These are phyloP conservation scores for Candolleomyces efflorescens DNA, from an alignment of 768 basidiomycete genomes.

Conservation along the genomic window DNA sequence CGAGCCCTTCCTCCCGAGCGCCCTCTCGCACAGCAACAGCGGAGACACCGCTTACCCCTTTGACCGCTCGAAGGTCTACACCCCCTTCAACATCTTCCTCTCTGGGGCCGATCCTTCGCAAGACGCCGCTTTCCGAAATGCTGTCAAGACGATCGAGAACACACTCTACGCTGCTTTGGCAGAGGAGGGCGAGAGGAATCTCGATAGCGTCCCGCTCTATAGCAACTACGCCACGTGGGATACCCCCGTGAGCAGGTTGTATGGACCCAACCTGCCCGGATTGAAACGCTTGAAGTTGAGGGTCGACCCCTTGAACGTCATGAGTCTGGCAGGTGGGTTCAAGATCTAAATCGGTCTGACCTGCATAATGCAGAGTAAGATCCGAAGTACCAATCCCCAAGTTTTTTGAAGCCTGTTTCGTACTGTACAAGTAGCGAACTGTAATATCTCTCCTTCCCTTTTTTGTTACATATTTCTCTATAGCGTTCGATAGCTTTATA, in stretches of 20 bases:
- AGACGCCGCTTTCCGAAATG: constrained; percentile 27
- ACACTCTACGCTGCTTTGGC: not conserved
- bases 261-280: constrained; percentile 41
- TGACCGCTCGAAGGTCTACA: constrained; percentile 15
- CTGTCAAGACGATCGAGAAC: constrained; percentile 25
- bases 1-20: constrained; percentile 29
- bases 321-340: constrained; percentile 62
- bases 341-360: constrained; percentile 34
- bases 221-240: constrained; percentile 55
- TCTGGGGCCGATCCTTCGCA: constrained; percentile 15
- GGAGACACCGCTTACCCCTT: constrained; percentile 43
- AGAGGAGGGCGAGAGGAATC: constrained; percentile 8
- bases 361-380: too few relatives aligned
- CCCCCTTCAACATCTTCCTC: constrained; percentile 25
- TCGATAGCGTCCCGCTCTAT: constrained; percentile 38
- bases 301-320: constrained; percentile 55
- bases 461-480: too few relatives aligned
- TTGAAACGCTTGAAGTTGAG: constrained; percentile 35
- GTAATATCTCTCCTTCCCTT: too few relatives aligned
- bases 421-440: too few relatives aligned
- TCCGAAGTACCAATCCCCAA: too few relatives aligned
- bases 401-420: too few relatives aligned
- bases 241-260: constrained; percentile 47
- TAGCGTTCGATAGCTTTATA: too few relatives aligned
- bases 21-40: constrained; percentile 32